These are phyloP conservation scores for Tricholoma hemisulphureum DNA, from an alignment of 768 basidiomycete species.

Conservation along the genomic window DNA sequence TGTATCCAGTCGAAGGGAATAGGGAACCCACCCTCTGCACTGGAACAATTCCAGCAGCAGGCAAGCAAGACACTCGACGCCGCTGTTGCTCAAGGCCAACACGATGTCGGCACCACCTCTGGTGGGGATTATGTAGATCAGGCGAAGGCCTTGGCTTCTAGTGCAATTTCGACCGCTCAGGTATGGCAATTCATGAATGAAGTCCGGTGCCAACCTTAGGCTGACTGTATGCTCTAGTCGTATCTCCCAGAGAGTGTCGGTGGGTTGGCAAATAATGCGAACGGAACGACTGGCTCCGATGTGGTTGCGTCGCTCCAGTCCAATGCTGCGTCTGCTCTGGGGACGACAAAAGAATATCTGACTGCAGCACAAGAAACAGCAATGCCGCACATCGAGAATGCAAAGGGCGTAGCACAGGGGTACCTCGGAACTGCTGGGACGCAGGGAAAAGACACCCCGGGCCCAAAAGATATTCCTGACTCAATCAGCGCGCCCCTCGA, in stretches of 20 bases:
- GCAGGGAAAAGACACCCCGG: slow-evolving; percentile 6
- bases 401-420: slow-evolving; percentile 35
- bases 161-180: slow-evolving; percentile 45
- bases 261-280: slow-evolving; percentile 17
- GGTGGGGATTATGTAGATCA: slow-evolving; percentile 53
- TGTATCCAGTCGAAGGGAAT: slow-evolving; percentile 31
- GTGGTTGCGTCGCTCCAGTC: slow-evolving; percentile 33
- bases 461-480: slow-evolving; percentile 28
- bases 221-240: slow-evolving; percentile 10
- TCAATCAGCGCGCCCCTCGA: slow-evolving; percentile 42
- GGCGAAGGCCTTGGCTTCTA: slow-evolving; percentile 47
- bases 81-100: slow-evolving; percentile 58
- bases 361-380: slow-evolving; percentile 32
- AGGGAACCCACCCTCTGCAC: slow-evolving; percentile 27
- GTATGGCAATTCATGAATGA: slow-evolving; percentile 22
- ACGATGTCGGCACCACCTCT: slow-evolving; percentile 42
- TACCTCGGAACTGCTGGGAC: slow-evolving; percentile 20
- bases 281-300: slow-evolving; percentile 10
- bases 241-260: slow-evolving; percentile 29
- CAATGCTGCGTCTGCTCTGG: slow-evolving; percentile 27
- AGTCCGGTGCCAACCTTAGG: neutral
- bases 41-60: slow-evolving; percentile 35
- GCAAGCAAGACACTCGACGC: slow-evolving; percentile 43
- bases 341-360: slow-evolving; percentile 24
- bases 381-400: slow-evolving; percentile 42